Evolutionary conservation across 805 yeast genomes (phyloP), one percentile per base, ranked within the genome.

Genomic region (Starmera amethionina): DNA sequence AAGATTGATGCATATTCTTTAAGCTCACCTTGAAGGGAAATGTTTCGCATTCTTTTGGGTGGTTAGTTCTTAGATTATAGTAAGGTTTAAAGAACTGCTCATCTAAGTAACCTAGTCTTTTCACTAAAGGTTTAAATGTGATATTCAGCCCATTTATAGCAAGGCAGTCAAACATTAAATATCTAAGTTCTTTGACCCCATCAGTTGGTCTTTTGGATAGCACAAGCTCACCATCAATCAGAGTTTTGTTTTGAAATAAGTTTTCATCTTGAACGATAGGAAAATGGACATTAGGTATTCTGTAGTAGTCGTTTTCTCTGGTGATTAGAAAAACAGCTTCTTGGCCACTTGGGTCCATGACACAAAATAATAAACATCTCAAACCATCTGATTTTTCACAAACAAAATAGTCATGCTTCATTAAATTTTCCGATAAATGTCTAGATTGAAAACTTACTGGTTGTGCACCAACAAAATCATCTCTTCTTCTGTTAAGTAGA

Each of bases 331-430:
- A 93, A 8, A 87, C 84, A 4, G 94, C 90, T 58, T 93, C 97
- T 36, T 86, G 90, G 27, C 77, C 79, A 7, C 78, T 75, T 12
- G 82, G 81, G 41, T 80, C 82, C 47, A 75, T 64, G 8, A 74
- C 63, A 27, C 83, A 61, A 39, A 82, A 71, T 68, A 93, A 67
- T 40, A 93, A 64, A 43, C 94, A 87, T 40, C 99, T 68, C 37
- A 90, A 65, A 0, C 99, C 99, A 61, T 93, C 98, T 0, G 93
- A 77, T 58, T 93, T 93, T 54, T 93, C 99, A 64, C 98, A 94
- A 0, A 93, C 98, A 49, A 79, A 80, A 56, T 89, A 93, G 53
- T 94, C 97, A 43, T 79, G 78, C 4, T 70, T 62, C 55, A 72
- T 56, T 37, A 93, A 64, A 30, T 78, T 75, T 36, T 76, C 75